Base-by-base conservation (phyloP, 345 rosid species). In the Ailanthus altissimus region DNA sequence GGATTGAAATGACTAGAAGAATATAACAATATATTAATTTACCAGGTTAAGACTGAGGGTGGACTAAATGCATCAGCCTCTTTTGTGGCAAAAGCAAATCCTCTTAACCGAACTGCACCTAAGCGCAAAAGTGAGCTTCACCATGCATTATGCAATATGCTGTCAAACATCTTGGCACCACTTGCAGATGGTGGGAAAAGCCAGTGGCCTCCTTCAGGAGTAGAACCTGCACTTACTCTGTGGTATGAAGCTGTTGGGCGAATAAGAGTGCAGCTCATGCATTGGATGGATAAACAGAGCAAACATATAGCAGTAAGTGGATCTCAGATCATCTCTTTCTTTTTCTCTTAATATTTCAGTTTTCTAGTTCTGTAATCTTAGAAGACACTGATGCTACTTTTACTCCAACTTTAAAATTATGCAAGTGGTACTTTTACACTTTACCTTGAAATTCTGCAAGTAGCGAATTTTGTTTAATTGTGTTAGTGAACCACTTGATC, bases 231-330 rank as follows among this genome's bases (percentile, higher is more conserved):
- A 36, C 91, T 96, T 75, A 86, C 90, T 50, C 83, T 96, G 75
- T 96, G 99, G 98, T 91, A 90, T 82, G 99, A 96, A 77, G 99
- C 99, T 75, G 98, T 96, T 77, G 97, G 94, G 71, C 92, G 93
- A 77, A 92, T 96, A 78, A 91, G 97, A 81, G 85, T 74, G 75
- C 91, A 88, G 75, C 98, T 93, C 76, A 82, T 92, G 70, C 89
- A 90, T 79, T 96, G 99, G 99, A 90, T 96, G 98, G 99, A 96
- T 77, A 96, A 92, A 84, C 99, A 96, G 85, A 96, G 97, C 88
- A 96, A 96, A 83, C 98, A 96, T 86, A 84, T 96, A 61, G 88
- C 97, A 72, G 98, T 93, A 81, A 87, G 97, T 84, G 79, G 77
- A 75, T 75, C 60, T 58, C 47, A 76, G 26, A 54, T 67, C 53